A percentile compares a stretch with the other conserved stretches of the same genome.
Conservation (phyloP, 1,139 yeast genomes). For the Wickerhamomyces sp. region DNA sequence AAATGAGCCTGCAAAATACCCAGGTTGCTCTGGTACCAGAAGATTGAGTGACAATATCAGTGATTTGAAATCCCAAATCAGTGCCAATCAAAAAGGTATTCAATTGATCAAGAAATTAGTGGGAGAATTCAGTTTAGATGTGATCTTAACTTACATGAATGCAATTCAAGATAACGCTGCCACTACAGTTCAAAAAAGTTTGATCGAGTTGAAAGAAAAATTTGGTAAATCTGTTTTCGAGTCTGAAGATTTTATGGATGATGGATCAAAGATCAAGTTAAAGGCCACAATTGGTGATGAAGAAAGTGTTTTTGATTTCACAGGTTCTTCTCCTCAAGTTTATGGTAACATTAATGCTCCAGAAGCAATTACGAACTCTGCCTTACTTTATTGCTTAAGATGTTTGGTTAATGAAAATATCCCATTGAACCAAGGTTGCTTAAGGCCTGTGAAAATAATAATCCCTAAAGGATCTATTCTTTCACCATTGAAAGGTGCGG, state of each 20-base stretch:
- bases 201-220: slow-evolving; percentile 27
- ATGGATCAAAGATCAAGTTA: slow-evolving; percentile 39
- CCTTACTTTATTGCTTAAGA: slow-evolving; percentile 72
- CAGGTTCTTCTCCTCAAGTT: slow-evolving; percentile 53
- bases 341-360: slow-evolving; percentile 65
- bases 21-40: slow-evolving; percentile 46
- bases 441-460: slow-evolving; percentile 59
- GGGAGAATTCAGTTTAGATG: slow-evolving; percentile 32
- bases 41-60: slow-evolving; percentile 42
- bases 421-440: slow-evolving; percentile 83
- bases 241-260: slow-evolving; percentile 42
- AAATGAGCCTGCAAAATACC: slow-evolving; percentile 37
- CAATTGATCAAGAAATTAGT: slow-evolving; percentile 34
- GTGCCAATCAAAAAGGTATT: slow-evolving; percentile 46
- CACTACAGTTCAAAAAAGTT: slow-evolving; percentile 33
- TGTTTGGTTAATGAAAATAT: slow-evolving; percentile 73
- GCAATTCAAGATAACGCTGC: slow-evolving; percentile 44
- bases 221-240: slow-evolving; percentile 23
- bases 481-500: slow-evolving; percentile 71
- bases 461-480: slow-evolving; percentile 70
- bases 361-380: slow-evolving; percentile 74
- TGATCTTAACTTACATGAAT: slow-evolving; percentile 38
- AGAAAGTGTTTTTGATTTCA: slow-evolving; percentile 40
- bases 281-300: slow-evolving; percentile 33
- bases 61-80: slow-evolving; percentile 46